A percentile compares a stretch with the other conserved stretches of the same genome.
phyloP scores from a whole-genome alignment of 192 early-diverging fungal species.

The Dimargaris xerosporica region DNA sequence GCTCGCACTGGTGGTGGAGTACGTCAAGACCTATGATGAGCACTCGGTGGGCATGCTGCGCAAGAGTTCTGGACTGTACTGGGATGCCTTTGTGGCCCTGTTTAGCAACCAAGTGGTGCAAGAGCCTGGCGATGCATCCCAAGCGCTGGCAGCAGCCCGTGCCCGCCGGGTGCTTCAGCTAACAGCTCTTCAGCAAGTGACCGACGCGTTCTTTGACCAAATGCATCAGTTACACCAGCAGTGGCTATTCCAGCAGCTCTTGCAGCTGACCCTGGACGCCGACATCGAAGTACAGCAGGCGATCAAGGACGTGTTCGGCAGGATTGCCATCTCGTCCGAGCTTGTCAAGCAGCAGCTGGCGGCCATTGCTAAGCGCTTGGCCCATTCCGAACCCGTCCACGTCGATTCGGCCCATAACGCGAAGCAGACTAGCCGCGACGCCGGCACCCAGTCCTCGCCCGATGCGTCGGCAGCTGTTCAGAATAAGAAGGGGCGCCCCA shows the following conservation, averaged over 20 bases:
- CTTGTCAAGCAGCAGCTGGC: constrained; percentile 12
- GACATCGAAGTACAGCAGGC: constrained; percentile 15
- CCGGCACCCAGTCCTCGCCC: constrained; percentile 15
- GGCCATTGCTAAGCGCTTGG: neutral
- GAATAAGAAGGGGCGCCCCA: constrained; percentile 16
- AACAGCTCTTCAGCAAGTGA: neutral
- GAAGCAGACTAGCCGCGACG: constrained; percentile 12
- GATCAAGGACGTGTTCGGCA: neutral
- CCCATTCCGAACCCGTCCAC: constrained; percentile 12
- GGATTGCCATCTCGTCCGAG: constrained; percentile 6
- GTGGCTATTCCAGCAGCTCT: neutral
- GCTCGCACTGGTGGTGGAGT: neutral
- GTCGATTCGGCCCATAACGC: constrained; percentile 17
- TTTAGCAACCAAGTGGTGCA: neutral
- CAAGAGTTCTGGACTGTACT: neutral
- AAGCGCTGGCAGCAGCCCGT: neutral
- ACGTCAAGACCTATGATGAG: neutral
- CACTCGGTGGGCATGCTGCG: neutral
- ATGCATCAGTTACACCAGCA: neutral
- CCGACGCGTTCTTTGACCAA: neutral
- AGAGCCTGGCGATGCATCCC: neutral
- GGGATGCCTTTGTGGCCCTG: neutral
- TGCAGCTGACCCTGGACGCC: neutral
- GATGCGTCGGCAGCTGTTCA: too few species aligned
- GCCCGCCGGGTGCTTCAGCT: neutral